Base-by-base conservation (phyloP, 345 rosid species). In the Linum tenue region DNA sequence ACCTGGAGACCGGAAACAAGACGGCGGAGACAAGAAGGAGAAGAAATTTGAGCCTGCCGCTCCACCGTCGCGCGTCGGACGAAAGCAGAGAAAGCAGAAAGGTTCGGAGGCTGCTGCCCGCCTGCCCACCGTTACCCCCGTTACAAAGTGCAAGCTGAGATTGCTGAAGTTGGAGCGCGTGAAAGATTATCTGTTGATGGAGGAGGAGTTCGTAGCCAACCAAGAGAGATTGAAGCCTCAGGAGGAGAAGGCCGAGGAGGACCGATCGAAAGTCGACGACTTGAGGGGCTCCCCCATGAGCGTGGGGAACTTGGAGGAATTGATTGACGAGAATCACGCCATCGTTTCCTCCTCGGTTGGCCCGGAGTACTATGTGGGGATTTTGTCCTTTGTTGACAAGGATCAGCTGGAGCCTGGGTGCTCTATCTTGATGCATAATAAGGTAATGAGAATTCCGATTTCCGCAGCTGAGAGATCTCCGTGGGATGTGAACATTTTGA, bases 341-440 rank as follows among this genome's bases (percentile, higher is more conserved):
- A 94, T 89, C 59, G 95, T 94, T 62, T 88, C 96, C 15, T 85
- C 96, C 37, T 88, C 96, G 1, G 97, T 89, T 62, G 97, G 99
- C 3, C 96, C 97, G 0, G 97, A 94, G 84, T 94, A 89, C 56
- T 91, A 89, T 53, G 99, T 94, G 8, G 87, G 96, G 39, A 94
- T 94, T 65, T 67, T 91, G 68, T 88, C 96, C 0, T 94, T 94
- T 37, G 99, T 94, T n/a, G 99, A 91, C 70, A 94, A 94, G 67
- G 97, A 95, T 72, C 97, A 91, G 82, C 84, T 95, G 53, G 99
- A 89, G 67, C 97, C 97, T 67, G 99, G 99, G 11, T 95, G 96
- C 70, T 89, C 99, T 60, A 91, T 95, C 61, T 69, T 95, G 83
- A 89, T 89, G 96, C 99, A 94, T 72, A 91, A 91, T 60, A 89